These are phyloP conservation scores for Phanerodontia chrysosporium DNA, from an alignment of 768 basidiomycete genomes.

Conservation along the genomic window DNA sequence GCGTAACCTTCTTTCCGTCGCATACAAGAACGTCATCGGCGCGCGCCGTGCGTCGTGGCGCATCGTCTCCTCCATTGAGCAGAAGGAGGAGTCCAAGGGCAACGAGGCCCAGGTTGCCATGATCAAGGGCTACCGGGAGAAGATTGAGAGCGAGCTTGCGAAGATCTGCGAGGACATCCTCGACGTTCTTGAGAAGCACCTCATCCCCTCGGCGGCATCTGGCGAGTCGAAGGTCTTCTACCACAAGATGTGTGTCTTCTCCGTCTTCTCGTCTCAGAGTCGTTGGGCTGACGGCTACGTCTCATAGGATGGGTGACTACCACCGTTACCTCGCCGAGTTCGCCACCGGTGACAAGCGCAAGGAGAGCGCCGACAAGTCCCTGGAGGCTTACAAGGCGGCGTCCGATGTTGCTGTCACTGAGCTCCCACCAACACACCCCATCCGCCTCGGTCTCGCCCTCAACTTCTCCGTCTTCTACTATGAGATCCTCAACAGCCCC, in stretches of 20 bases:
- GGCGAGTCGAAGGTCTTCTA: conserved; percentile 99
- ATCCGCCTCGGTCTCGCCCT: conserved; percentile 97
- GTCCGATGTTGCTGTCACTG: conserved; percentile 93
- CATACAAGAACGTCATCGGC: conserved; percentile 99
- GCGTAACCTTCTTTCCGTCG: conserved; percentile 95
- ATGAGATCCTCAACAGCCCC: conserved; percentile 98
- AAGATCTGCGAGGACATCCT: conserved; percentile 99
- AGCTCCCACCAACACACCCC: conserved; percentile 94
- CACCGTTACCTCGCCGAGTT: conserved; percentile 99
- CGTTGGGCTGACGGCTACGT: conserved; percentile 15
- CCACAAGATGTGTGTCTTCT: conserved; percentile 88
- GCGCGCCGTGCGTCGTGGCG: conserved; percentile 97
- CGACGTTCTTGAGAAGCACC: conserved; percentile 94
- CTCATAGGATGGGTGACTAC: conserved; percentile 93
- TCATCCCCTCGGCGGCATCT: conserved; percentile 92
- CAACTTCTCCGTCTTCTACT: conserved; percentile 99
- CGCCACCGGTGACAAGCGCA: conserved; percentile 95
- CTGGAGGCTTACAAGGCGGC: conserved; percentile 97
- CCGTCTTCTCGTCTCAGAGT: background rate
- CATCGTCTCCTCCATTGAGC: conserved; percentile 97
- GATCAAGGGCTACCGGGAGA: conserved; percentile 98
- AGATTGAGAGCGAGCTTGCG: conserved; percentile 94
- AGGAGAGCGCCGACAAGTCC: conserved; percentile 95
- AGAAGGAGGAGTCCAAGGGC: conserved; percentile 98
- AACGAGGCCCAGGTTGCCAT: conserved; percentile 93